Conservation (phyloP, 345 rosid genomes). For the Excoecaria agallocha region DNA sequence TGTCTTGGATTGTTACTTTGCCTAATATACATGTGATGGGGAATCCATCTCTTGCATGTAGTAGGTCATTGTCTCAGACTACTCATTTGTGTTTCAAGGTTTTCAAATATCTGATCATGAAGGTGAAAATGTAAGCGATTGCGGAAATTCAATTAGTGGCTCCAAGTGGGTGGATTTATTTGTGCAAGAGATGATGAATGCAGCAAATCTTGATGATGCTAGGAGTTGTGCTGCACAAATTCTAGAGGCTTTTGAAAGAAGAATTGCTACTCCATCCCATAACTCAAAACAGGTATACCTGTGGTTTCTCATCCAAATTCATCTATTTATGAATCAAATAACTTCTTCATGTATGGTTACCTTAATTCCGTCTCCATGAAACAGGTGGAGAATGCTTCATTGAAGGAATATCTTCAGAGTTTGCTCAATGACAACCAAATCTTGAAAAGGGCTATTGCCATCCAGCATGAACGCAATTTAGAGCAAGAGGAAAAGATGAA, state of each 20-base stretch:
- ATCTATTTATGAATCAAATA: neutral
- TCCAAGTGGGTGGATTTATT: slow-evolving; percentile 51
- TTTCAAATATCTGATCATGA: slow-evolving; percentile 20
- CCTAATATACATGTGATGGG: neutral
- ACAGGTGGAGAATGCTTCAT: slow-evolving; percentile 42
- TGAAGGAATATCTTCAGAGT: slow-evolving; percentile 39
- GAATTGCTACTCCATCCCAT: slow-evolving; percentile 28
- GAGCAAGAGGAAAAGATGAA: slow-evolving; percentile 45
- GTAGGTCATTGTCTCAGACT: neutral
- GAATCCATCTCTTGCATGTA: neutral
- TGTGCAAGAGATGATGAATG: slow-evolving; percentile 45
- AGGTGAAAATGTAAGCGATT: neutral
- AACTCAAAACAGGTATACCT: slow-evolving; percentile 38
- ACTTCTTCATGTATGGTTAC: neutral
- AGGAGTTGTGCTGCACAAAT: slow-evolving; percentile 38
- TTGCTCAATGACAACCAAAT: slow-evolving; percentile 50
- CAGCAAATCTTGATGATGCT: slow-evolving; percentile 40
- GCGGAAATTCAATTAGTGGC: slow-evolving; percentile 24
- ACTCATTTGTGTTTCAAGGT: slow-evolving; percentile 23
- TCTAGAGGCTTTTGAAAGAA: slow-evolving; percentile 44
- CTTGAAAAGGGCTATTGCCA: slow-evolving; percentile 45
- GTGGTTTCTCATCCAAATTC: neutral
- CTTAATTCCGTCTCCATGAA: slow-evolving; percentile 3
- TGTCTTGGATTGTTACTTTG: neutral
- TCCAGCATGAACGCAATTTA: slow-evolving; percentile 42